Evolutionary conservation across 306 rosid species (phyloP).

Genomic region (Betula pendula): DNA sequence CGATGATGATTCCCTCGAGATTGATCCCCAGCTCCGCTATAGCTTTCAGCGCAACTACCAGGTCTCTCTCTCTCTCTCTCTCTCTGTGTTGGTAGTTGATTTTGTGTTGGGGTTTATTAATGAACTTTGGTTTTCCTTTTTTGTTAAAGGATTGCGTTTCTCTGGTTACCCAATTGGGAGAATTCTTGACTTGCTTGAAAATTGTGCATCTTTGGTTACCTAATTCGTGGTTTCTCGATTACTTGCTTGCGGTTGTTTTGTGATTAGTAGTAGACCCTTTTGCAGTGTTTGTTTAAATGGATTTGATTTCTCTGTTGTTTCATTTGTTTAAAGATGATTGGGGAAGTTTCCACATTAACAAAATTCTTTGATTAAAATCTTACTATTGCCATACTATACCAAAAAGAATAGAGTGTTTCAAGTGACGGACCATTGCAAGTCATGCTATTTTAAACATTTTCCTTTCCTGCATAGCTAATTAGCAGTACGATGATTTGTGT

Average conservation of each 20-base stretch:
- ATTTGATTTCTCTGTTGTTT: no score
- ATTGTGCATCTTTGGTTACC: background rate
- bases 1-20: constrained; percentile 56
- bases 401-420: background rate
- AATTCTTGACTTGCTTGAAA: background rate
- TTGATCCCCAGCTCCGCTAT: constrained; percentile 93
- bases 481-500: background rate
- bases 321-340: background rate
- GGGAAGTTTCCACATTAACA: background rate
- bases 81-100: background rate
- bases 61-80: constrained; percentile 39
- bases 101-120: background rate
- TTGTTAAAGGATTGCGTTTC: background rate
- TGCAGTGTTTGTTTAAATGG: background rate
- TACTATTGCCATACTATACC: background rate
- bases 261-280: background rate
- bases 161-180: background rate
- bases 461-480: background rate
- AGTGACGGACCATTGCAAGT: background rate
- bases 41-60: constrained; percentile 93
- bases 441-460: background rate
- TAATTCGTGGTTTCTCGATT: background rate
- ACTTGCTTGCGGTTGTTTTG: background rate
- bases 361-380: background rate
- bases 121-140: background rate